Evolutionary conservation across 352 stramenopile species (phyloP).

Genomic region (Globisporangium sylvaticum): DNA sequence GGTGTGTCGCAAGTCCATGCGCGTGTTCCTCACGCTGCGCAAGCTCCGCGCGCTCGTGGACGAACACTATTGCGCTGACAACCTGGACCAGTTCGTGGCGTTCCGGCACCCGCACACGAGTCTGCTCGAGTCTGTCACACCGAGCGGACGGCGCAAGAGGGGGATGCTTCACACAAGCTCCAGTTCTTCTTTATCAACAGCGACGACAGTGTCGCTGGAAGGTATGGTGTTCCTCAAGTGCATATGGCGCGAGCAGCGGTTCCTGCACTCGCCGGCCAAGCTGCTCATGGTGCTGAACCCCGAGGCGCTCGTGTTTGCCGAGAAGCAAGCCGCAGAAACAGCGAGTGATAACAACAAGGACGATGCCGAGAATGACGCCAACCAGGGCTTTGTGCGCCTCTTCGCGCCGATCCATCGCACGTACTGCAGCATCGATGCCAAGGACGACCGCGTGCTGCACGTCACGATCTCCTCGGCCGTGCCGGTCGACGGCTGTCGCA

Average conservation of each 20-base stretch:
- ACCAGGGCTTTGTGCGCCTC: conserved; percentile 43
- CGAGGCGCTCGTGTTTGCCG: conserved; percentile 64
- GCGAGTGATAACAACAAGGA: conserved; percentile 11
- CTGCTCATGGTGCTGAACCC: conserved; percentile 73
- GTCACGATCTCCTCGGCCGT: conserved; percentile 54
- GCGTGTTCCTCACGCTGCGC: conserved; percentile 55
- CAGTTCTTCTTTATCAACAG: not conserved
- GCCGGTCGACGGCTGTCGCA: conserved; percentile 60
- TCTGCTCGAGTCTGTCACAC: conserved; percentile 25
- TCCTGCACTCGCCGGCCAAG: conserved; percentile 51
- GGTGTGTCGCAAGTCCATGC: conserved; percentile 65
- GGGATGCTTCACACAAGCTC: not conserved
- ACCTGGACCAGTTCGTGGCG: conserved; percentile 45
- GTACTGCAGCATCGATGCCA: conserved; percentile 60
- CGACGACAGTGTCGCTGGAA: conserved; percentile 30
- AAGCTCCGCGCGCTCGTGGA: conserved; percentile 56
- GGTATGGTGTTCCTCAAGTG: conserved; percentile 72
- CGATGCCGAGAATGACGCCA: conserved; percentile 21
- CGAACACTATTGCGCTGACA: conserved; percentile 33
- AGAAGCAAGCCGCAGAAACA: conserved; percentile 22
- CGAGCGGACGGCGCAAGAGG: conserved; percentile 2
- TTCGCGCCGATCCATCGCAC: conserved; percentile 72
- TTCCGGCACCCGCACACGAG: conserved; percentile 62
- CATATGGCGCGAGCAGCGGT: conserved; percentile 76
- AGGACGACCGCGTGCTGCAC: conserved; percentile 71